These are phyloP conservation scores for Amaranthus cruentus DNA, from an alignment of 148 eudicot species.

Conservation along the genomic window DNA sequence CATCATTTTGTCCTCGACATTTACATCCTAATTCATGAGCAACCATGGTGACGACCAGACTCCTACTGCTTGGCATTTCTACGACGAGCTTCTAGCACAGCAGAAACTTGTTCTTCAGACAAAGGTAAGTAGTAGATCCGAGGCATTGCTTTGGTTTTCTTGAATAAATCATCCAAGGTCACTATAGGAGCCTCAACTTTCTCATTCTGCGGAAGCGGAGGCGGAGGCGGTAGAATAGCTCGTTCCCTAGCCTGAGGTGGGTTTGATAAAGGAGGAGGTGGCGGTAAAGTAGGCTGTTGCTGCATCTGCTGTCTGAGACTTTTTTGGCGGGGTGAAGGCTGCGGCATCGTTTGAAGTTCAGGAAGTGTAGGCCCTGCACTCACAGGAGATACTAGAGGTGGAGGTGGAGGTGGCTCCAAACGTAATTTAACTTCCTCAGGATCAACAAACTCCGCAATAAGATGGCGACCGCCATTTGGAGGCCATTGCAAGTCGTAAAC, in stretches of 20 bases:
- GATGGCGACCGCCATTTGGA: constrained; percentile 74
- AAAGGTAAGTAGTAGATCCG: constrained; percentile 87
- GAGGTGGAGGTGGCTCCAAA: constrained; percentile 42
- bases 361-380: constrained; percentile 27
- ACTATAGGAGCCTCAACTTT: constrained; percentile 71
- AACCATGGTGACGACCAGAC: background rate
- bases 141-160: constrained; percentile 85
- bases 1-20: constrained; percentile 17
- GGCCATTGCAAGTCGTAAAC: constrained; percentile 95
- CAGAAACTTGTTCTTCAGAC: constrained; percentile 78
- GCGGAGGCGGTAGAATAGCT: constrained; percentile 42
- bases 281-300: constrained; percentile 54
- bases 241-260: constrained; percentile 54
- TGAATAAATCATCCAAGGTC: constrained; percentile 86
- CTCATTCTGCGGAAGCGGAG: constrained; percentile 60
- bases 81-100: constrained; percentile 39
- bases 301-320: constrained; percentile 43
- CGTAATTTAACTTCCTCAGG: constrained; percentile 74
- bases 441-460: constrained; percentile 85
- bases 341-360: constrained; percentile 30
- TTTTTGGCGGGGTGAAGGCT: constrained; percentile 53
- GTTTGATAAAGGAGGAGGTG: constrained; percentile 66
- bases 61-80: constrained; percentile 52
- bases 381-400: constrained; percentile 48
- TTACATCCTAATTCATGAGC: constrained; percentile 21